Percentiles rank a stretch among this genome's conserved stretches.
These are phyloP conservation scores for Phytophthora nicotianae DNA, from an alignment of 352 stramenopile genomes.

Conservation along the genomic window DNA sequence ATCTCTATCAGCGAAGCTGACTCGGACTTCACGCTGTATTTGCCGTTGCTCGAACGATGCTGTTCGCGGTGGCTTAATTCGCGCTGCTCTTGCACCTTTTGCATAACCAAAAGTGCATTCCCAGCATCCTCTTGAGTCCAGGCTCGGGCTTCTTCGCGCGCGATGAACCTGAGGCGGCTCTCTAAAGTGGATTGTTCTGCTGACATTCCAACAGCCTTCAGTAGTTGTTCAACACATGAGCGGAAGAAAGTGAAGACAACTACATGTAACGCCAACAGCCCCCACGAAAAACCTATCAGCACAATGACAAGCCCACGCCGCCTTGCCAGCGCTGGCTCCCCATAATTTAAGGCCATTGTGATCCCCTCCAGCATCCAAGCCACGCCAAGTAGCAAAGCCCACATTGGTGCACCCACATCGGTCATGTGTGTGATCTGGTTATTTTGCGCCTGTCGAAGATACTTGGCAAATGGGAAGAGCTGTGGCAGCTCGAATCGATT, in stretches of 20 bases:
- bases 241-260: slow-evolving; percentile 48
- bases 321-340: slow-evolving; percentile 7
- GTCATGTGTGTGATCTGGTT: slow-evolving; percentile 82
- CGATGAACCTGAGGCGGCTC: slow-evolving; percentile 17
- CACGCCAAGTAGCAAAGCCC: slow-evolving; percentile 46
- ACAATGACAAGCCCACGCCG: slow-evolving; percentile 32
- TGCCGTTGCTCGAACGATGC: neutral
- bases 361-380: slow-evolving; percentile 44
- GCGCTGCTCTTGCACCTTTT: slow-evolving; percentile 24
- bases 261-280: slow-evolving; percentile 35
- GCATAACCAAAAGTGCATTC: slow-evolving; percentile 18
- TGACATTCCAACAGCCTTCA: slow-evolving; percentile 33
- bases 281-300: slow-evolving; percentile 37
- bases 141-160: slow-evolving; percentile 19
- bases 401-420: slow-evolving; percentile 65
- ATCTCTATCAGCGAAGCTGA: slow-evolving; percentile 17
- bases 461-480: slow-evolving; percentile 75
- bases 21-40: slow-evolving; percentile 2
- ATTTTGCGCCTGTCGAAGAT: slow-evolving; percentile 66
- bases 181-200: slow-evolving; percentile 8
- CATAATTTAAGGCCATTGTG: slow-evolving; percentile 10
- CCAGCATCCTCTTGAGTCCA: slow-evolving; percentile 25
- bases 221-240: slow-evolving; percentile 35
- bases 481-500: slow-evolving; percentile 41
- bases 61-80: slow-evolving; percentile 1